Conservation (phyloP, 805 yeast species). For the Saccharomycopsis olivae region DNA sequence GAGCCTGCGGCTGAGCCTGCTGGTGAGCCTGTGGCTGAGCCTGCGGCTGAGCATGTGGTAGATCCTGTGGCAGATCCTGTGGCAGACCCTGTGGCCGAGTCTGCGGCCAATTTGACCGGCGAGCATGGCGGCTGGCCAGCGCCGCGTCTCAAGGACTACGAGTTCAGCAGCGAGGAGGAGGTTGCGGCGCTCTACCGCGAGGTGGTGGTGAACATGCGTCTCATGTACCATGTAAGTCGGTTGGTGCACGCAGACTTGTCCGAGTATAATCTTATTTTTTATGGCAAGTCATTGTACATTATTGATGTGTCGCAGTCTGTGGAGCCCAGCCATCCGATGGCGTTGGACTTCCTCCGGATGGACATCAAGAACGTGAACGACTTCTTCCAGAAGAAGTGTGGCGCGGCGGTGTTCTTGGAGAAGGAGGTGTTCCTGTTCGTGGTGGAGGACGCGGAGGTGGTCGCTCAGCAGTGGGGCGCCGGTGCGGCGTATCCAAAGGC, state of each 20-base stretch:
- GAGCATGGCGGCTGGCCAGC: conserved; percentile 63
- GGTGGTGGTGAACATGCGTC: conserved; percentile 74
- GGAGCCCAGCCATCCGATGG: conserved; percentile 97
- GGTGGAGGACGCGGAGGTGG: conserved; percentile 33
- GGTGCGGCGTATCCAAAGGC: too few relatives aligned
- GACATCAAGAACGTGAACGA: conserved; percentile 93
- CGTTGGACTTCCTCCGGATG: conserved; percentile 90
- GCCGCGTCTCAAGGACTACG: conserved; percentile 81
- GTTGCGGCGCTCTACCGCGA: conserved; percentile 61
- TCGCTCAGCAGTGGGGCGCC: too few relatives aligned
- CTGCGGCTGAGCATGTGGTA: too few relatives aligned
- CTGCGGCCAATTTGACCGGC: background rate
- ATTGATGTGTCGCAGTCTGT: conserved; percentile 97
- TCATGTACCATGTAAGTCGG: conserved; percentile 78
- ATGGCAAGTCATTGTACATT: conserved; percentile 59
- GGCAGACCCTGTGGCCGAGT: background rate
- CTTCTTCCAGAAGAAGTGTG: conserved; percentile 62
- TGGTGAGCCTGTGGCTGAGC: background rate
- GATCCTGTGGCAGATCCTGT: background rate
- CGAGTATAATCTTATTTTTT: conserved; percentile 83
- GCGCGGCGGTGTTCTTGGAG: conserved; percentile 72
- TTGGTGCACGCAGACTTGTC: conserved; percentile 94
- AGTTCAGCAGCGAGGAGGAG: conserved; percentile 56
- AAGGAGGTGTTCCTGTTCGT: conserved; percentile 71
- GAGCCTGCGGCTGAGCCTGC: too few relatives aligned